Evolutionary conservation across 2,329 filamentous ascomycete species (phyloP), one percentile per base, ranked within the genome.

Genomic region (Fusarium gaditjirri): DNA sequence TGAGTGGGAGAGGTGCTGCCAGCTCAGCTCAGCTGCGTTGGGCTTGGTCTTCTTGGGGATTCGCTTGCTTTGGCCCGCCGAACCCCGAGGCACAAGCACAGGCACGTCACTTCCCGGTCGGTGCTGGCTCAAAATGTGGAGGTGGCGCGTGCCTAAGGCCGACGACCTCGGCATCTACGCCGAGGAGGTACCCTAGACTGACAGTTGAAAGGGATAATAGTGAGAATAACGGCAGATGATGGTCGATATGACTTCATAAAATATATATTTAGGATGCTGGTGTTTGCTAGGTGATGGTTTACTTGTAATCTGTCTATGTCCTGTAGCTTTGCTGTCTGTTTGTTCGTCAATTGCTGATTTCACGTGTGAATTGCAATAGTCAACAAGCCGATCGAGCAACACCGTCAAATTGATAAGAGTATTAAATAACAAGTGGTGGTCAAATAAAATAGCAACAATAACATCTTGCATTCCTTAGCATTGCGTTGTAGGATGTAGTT

Each of bases 131-230:
- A 64, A 43, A 71, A 57, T 68, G 70, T 73, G 70, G 70, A 76
- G 72, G 63, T 73, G 63, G 65, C 47, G 42, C 57, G 65, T 75
- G 74, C 74, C 74, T 76, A 41, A 76, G 74, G 74, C 74, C 60
- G 57, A 53, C 25, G 61, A 65, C 60, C 72, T 63, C 70, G 70
- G 70, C 56, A 58, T 66, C 42, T 56, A 25, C 46, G 36, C 65
- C 57, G 60, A 59, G 29, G 33, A 72, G 25, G 16, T 73, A 72
- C 70, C 70, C 70, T 72, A 56, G 25, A 73, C 29, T 53, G 27
- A 16, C 65, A 63, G 21, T 44, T 46, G 57, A 61, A 49, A 55
- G 44, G 12, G 36, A 21, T 50, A 6, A 13, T 6, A 2, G 19
- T 49, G 17, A 35, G 8, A n/a, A 56, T 23, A 25, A 54, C 19